Base-by-base conservation (phyloP, 179 eudicot genomes). In the Corrigiola litoralis region DNA sequence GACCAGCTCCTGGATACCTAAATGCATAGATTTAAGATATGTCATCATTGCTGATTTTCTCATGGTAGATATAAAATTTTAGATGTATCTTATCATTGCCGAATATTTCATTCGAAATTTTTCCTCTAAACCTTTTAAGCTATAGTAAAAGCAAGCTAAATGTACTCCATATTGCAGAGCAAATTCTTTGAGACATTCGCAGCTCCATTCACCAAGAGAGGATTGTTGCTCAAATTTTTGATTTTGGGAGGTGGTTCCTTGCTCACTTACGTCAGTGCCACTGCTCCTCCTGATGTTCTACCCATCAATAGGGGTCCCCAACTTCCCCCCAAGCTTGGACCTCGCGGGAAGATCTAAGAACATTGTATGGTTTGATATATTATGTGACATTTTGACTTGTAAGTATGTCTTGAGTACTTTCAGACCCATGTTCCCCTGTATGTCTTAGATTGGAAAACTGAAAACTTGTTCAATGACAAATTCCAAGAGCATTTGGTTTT, bases 111-210 rank as follows among this genome's bases (percentile, higher is more conserved):
- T n/a, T n/a, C n/a, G n/a, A n/a, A n/a, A n/a, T n/a, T n/a, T n/a
- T n/a, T n/a, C n/a, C n/a, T n/a, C n/a, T n/a, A n/a, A n/a, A n/a
- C n/a, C n/a, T n/a, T n/a, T n/a, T n/a, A n/a, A n/a, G n/a, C n/a
- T n/a, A n/a, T n/a, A n/a, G n/a, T n/a, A n/a, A n/a, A n/a, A n/a
- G n/a, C n/a, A n/a, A n/a, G n/a, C 1, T 31, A 21, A 5, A 57
- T 57, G 62, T 7, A 40, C 23, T 41, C 14, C 17, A n/a, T 33
- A 67, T 18, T 76, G 85, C 90, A 95, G 99, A 95, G 99, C 92
- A 91, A 95, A 76, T 95, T 91, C 88, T 95, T 95, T 58, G 97
- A 95, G 88, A 95, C 97, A 74, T 95, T 91, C 72, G 96, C 97
- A 27, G 96, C 95, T 54, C 99, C 97, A 42, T 95, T 95, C 86